Conservation (phyloP, 768 basidiomycete genomes). For the Trametes cubensis region DNA sequence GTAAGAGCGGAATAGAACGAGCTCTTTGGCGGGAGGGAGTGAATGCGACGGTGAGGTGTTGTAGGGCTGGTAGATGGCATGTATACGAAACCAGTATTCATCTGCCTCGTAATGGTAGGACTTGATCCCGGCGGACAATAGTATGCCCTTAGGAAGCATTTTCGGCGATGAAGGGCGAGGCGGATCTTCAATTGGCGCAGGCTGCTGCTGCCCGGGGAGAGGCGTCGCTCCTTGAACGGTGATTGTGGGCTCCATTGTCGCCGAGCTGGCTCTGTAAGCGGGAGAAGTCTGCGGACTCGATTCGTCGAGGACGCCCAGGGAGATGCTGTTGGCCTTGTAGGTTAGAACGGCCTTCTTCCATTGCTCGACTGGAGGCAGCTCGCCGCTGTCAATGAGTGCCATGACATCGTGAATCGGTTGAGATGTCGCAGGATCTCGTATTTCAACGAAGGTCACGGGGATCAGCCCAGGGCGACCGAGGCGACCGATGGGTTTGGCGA, state of each 20-base stretch:
- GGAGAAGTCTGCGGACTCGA: constrained; percentile 47
- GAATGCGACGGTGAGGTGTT: constrained; percentile 54
- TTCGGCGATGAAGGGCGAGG: constrained; percentile 47
- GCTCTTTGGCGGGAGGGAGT: constrained; percentile 70
- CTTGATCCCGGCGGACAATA: constrained; percentile 85
- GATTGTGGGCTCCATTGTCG: constrained; percentile 21
- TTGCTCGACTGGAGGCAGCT: constrained; percentile 95
- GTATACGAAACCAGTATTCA: constrained; percentile 96
- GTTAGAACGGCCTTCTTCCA: constrained; percentile 96
- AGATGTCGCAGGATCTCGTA: constrained; percentile 89
- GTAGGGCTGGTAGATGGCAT: constrained; percentile 88
- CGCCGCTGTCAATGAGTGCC: constrained; percentile 81
- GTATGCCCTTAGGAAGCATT: constrained; percentile 76
- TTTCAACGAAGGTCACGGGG: constrained; percentile 95
- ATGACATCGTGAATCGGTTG: constrained; percentile 75
- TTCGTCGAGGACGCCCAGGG: constrained; percentile 87
- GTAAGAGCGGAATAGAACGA: constrained; percentile 93
- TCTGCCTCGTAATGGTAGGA: constrained; percentile 98
- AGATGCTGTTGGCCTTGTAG: constrained; percentile 96
- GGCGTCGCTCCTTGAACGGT: constrained; percentile 17
- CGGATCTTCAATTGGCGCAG: constrained; percentile 30
- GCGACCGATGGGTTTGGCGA: constrained; percentile 95
- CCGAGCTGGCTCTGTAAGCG: constrained; percentile 33
- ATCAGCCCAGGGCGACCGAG: constrained; percentile 96
- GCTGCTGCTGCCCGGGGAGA: constrained; percentile 28